Evolutionary conservation across 345 rosid genomes (phyloP), one percentile per base, ranked within the genome.

Genomic region (Camelina sativa): DNA sequence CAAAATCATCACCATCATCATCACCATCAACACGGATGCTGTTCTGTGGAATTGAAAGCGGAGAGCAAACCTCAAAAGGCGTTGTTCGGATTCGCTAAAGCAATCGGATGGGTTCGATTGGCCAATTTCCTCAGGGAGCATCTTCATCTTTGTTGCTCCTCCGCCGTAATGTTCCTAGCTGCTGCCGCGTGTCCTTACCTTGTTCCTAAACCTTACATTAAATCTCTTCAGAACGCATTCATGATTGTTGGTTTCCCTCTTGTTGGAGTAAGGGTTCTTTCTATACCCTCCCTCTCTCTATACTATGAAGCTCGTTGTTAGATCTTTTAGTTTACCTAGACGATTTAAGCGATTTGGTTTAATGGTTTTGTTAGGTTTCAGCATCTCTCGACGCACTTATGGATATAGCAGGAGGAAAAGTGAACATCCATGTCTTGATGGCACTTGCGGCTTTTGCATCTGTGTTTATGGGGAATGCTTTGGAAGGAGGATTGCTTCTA

Each of bases 381-480:
- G 97, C 99, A 17, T 84, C 96, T 8, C 90, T 91, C 0, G 99
- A 91, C 80, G 99, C 99, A 2, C 85, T 90, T 55, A 87, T 78
- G 81, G 97, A 90, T 85, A 83, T 91, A 76, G 87, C 88, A 32
- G 96, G 92, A 59, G 99, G 99, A 62, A 95, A 80, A 82, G 96
- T 91, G 56, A 95, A 95, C 81, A 95, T 95, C 17, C 97, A 94
- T 69, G 97, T 94, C 0, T 79, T 95, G 69, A 95, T 95, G 99
- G 99, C 99, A 58, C 87, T 95, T 32, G 97, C 97, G 0, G 97
- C 90, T 47, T 95, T 95, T 85, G 97, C 99, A 22, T 95, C 99
- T 3, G 73, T 88, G 38, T 88, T 94, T 84, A 94, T 91, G 97
- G 99, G 99, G 2, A 94, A 90, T 61, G 78, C 93, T 23, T 73